Evolutionary conservation across 169 alveolate genomes (phyloP), one percentile per base, ranked within the genome.

Genomic region (Eimeria brunetti): DNA sequence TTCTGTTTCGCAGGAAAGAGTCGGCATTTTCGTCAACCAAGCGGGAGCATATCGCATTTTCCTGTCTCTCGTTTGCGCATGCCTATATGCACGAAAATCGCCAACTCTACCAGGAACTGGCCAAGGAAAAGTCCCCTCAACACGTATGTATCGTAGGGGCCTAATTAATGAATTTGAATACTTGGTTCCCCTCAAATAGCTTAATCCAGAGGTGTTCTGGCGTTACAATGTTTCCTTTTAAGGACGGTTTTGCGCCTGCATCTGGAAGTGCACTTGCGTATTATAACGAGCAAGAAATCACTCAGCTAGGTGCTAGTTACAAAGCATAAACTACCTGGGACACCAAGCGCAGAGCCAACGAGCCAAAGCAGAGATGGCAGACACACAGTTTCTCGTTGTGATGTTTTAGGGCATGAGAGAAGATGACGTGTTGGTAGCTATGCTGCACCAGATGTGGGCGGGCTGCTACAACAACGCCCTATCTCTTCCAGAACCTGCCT

Each of bases 331-430:
- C 33, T 67, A n/a, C 80, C 46, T 36, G 80, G 51, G 51, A 0
- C 16, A 12, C 80, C 51, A 69, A 36, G 30, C 36, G 51, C 27
- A 9, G 51, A 69, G n/a, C 9, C 80, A 69, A 69, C 46, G 49
- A 69, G 33, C 27, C 7, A 14, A 33, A 36, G 51, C 51, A 69
- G n/a, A 22, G 80, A 18, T 2, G 5, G 80, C 76, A 8, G 33
- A 12, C 58, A 20, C 8, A 30, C 8, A 9, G 33, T 75, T 76
- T 24, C 18, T 0, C 86, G 44, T 51, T 69, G 80, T 30, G 56
- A n/a, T 83, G 56, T 20, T 85, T 85, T 73, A 85, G 92, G 92
- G 92, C 30, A 85, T 85, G 92, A n/a, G 92, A 24, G 92, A 85
- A 46, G 92, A 85, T 62, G 92, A 85, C 60, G 76, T 62, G 64